phyloP scores from a whole-genome alignment of 306 rosid species.

The Trifolium pratense region DNA sequence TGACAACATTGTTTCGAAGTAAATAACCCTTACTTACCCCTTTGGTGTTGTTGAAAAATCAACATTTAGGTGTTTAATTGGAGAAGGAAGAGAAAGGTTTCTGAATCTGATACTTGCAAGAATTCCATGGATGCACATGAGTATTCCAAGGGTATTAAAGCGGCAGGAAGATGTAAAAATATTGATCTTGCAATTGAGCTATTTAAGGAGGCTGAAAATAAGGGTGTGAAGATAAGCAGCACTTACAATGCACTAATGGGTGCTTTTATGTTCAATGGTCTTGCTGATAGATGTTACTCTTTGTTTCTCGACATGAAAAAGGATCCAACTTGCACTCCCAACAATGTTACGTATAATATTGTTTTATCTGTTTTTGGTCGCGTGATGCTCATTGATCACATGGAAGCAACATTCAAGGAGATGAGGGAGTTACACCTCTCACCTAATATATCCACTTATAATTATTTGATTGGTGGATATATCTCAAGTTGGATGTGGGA shows the following conservation, averaged over 20 bases:
- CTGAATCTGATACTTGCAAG: neutral
- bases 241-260: conserved; percentile 78
- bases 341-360: conserved; percentile 53
- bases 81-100: conserved; percentile 59
- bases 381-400: conserved; percentile 67
- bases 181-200: conserved; percentile 60
- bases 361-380: conserved; percentile 63
- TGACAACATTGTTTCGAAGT: neutral
- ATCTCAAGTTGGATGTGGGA: conserved; percentile 87
- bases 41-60: neutral
- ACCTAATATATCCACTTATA: conserved; percentile 63
- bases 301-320: conserved; percentile 68
- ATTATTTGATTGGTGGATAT: conserved; percentile 70
- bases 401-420: conserved; percentile 68
- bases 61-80: conserved; percentile 68
- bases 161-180: conserved; percentile 65
- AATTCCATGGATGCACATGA: conserved; percentile 52
- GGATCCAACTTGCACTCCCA: conserved; percentile 54
- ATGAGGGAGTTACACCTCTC: conserved; percentile 47
- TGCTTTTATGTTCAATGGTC: conserved; percentile 71
- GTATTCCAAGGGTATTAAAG: conserved; percentile 67
- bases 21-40: neutral
- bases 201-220: conserved; percentile 65
- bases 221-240: conserved; percentile 55
- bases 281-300: conserved; percentile 56